Evolutionary conservation across 768 basidiomycete genomes (phyloP), one percentile per base, ranked within the genome.

Genomic region (Calocybe cyanea): DNA sequence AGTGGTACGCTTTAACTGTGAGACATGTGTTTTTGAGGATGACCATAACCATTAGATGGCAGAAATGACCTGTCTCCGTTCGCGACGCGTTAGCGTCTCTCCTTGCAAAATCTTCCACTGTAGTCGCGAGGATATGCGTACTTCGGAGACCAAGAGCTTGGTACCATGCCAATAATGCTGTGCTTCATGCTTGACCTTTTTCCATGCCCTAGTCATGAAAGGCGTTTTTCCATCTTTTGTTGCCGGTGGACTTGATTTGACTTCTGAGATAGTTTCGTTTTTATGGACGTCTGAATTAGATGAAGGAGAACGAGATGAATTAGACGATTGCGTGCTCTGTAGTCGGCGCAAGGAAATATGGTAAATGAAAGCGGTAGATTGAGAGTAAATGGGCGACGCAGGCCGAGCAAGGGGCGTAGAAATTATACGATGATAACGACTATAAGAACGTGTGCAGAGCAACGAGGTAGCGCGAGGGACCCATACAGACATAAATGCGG

Each of bases 81-180:
- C 96, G 59, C 96, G 77, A 54, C 96, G 80, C 7, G 96, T 99
- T 65, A 99, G 64, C 35, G 76, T 81, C 42, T 91, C 91, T 25
- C 96, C 96, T 47, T 92, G 89, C 18, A 99, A 67, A 41, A 98
- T 82, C 70, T 94, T 92, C 81, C 86, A 89, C 57, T 93, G 87
- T 34, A 99, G 73, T 49, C 93, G 75, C 2, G 77, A 70, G 18
- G 90, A 92, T 52, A 98, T 97, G 52, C 87, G 82, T 43, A 96
- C 88, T 69, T 98, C 96, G 19, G 92, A 89, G 13, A 90, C 92
- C 38, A 99, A 75, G 4, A 99, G 80, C 62, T 96, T 96, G 1
- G 90, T 78, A 9, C 96, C 95, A 52, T 93, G 85, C 94, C 94
- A 98, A 64, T 98, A 99, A 64, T 99, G 95, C 48, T 81, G 78